Conservation (phyloP, 129 eudicot species). For the Artemisia argyi region DNA sequence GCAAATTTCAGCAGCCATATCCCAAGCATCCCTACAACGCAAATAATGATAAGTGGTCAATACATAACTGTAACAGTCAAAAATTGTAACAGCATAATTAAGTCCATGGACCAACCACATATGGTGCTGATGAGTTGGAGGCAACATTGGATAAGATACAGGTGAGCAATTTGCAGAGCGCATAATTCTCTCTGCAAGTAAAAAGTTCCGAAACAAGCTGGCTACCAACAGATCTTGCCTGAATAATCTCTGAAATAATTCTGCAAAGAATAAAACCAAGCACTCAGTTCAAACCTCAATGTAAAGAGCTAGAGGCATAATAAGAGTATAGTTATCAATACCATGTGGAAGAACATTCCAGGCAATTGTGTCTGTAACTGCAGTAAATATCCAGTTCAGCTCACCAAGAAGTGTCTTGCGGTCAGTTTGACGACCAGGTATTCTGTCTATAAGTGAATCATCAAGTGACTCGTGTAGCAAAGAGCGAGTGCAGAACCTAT, state of each 20-base stretch:
- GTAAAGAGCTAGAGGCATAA: conserved; percentile 17
- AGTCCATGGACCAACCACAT: conserved; percentile 64
- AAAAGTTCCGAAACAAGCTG: conserved; percentile 90
- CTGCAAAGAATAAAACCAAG: conserved; percentile 44
- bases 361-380: conserved; percentile 96
- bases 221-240: conserved; percentile 98
- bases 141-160: conserved; percentile 85
- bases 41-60: conserved; percentile 10
- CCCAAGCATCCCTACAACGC: conserved; percentile 98
- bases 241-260: conserved; percentile 87
- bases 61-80: conserved; percentile 6
- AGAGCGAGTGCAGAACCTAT: conserved; percentile 94
- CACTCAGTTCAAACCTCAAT: neutral
- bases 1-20: conserved; percentile 99
- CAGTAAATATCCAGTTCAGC: conserved; percentile 98
- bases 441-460: conserved; percentile 89
- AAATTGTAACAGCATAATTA: neutral
- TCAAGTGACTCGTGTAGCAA: conserved; percentile 81
- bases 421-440: conserved; percentile 98
- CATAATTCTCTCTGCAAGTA: conserved; percentile 96
- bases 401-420: conserved; percentile 98
- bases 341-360: conserved; percentile 99
- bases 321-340: conserved; percentile 30
- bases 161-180: conserved; percentile 98
- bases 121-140: conserved; percentile 99